A percentile compares a stretch with the other conserved stretches of the same genome.
Conservation (phyloP, 345 rosid genomes). For the Cardiospermum halicacabum region DNA sequence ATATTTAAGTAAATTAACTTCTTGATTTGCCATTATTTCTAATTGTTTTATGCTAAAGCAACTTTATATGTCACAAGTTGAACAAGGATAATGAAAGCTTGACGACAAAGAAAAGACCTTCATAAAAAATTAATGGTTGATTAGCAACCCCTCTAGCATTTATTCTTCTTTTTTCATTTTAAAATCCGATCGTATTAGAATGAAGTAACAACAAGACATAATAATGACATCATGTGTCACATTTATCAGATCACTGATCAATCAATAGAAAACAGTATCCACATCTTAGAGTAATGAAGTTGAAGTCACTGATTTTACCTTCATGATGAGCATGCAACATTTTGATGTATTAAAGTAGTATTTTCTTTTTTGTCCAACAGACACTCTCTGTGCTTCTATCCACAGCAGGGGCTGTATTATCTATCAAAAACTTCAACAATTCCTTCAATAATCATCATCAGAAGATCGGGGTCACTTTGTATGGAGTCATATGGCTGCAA, state of each 20-base stretch:
- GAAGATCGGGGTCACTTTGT: slow-evolving; percentile 62
- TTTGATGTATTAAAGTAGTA: neutral
- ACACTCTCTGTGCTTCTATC: slow-evolving; percentile 50
- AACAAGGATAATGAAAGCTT: slow-evolving; percentile 23
- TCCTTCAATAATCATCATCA: slow-evolving; percentile 76
- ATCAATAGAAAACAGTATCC: neutral
- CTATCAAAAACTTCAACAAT: slow-evolving; percentile 69
- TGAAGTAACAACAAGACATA: slow-evolving; percentile 7
- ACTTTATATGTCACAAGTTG: slow-evolving; percentile 1
- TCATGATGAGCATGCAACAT: neutral
- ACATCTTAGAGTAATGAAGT: neutral
- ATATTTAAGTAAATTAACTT: neutral
- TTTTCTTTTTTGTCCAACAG: slow-evolving; percentile 32
- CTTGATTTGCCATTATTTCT: slow-evolving; percentile 16
- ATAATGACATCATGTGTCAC: slow-evolving; percentile 22
- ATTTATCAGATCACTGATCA: slow-evolving; percentile 4
- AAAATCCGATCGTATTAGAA: neutral
- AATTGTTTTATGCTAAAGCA: neutral
- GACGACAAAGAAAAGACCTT: slow-evolving; percentile 26
- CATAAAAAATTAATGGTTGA: slow-evolving; percentile 3
- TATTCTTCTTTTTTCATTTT: no score
- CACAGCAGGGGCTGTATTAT: slow-evolving; percentile 72
- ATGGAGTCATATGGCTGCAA: slow-evolving; percentile 78
- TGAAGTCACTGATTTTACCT: neutral
- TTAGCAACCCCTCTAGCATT: neutral